phyloP scores from a whole-genome alignment of 1,139 yeast genomes.

The Kluyveromyces sp. region DNA sequence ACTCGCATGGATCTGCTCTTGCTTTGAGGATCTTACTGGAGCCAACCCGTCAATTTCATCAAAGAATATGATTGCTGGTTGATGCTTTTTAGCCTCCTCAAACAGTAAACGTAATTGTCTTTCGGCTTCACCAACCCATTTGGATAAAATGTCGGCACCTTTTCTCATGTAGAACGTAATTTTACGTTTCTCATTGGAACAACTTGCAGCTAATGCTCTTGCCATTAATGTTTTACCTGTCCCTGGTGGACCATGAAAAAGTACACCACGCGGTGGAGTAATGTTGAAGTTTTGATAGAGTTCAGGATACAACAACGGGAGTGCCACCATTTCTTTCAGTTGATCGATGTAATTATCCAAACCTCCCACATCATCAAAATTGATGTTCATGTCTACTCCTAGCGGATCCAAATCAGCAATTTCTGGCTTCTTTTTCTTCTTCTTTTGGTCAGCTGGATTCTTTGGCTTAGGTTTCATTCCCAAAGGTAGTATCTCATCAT shows the following conservation, averaged over 20 bases:
- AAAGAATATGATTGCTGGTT: constrained; percentile 90
- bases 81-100: constrained; percentile 94
- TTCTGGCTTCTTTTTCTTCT: constrained; percentile 49
- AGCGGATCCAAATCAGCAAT: constrained; percentile 92
- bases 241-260: constrained; percentile 99
- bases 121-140: constrained; percentile 99
- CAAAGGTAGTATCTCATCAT: constrained; percentile 43
- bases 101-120: constrained; percentile 81
- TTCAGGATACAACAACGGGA: constrained; percentile 91
- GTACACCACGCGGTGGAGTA: constrained; percentile 95
- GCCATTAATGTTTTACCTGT: constrained; percentile 99
- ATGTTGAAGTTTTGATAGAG: constrained; percentile 83
- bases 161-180: constrained; percentile 97
- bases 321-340: constrained; percentile 92
- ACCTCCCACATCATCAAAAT: constrained; percentile 88
- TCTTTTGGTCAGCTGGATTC: constrained; percentile 16
- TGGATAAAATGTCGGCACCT: constrained; percentile 95
- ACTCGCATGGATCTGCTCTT: constrained; percentile 96
- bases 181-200: constrained; percentile 73
- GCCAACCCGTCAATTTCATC: constrained; percentile 98
- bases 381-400: constrained; percentile 89
- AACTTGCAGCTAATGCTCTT: constrained; percentile 91
- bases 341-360: constrained; percentile 84
- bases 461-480: constrained; percentile 29
- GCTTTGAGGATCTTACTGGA: constrained; percentile 93